These are phyloP conservation scores for Aspergillus vadensis DNA, from an alignment of 2,329 filamentous ascomycete species.

Conservation along the genomic window DNA sequence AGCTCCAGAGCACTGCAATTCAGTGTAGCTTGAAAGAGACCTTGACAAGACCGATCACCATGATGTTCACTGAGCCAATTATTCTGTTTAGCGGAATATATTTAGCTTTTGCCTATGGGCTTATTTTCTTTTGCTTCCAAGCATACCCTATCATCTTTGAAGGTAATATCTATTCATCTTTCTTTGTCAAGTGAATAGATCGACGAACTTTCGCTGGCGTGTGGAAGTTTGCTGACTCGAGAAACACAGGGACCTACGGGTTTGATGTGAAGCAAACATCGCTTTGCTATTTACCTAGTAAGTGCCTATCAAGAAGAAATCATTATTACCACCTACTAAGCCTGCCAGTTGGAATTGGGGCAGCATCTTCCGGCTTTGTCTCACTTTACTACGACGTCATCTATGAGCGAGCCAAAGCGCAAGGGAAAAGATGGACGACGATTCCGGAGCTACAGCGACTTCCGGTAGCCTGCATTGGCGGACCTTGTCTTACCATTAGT, in stretches of 20 bases:
- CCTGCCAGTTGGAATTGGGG: conserved; percentile 60
- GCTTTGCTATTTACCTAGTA: conserved; percentile 66
- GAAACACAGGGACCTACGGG: conserved; percentile 54
- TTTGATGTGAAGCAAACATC: conserved; percentile 67
- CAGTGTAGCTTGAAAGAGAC: conserved; percentile 63
- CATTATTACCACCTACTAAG: conserved; percentile 3
- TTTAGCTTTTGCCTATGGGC: conserved; percentile 68
- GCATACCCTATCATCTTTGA: conserved; percentile 72
- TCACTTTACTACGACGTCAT: conserved; percentile 68
- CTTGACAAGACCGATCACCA: conserved; percentile 69
- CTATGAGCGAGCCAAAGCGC: conserved; percentile 55
- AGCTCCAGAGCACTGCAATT: conserved; percentile 53
- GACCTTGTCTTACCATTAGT: conserved; percentile 59
- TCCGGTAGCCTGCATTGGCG: conserved; percentile 70
- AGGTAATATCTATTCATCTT: conserved; percentile 16
- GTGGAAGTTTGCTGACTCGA: background rate
- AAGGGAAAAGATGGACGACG: conserved; percentile 58
- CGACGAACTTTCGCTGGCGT: background rate
- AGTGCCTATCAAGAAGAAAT: background rate
- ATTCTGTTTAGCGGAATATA: conserved; percentile 71
- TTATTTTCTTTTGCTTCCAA: conserved; percentile 75
- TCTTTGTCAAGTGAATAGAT: background rate
- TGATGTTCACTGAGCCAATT: conserved; percentile 72
- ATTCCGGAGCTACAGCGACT: conserved; percentile 64
- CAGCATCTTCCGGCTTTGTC: conserved; percentile 58